Conservation (phyloP, 2,329 filamentous ascomycete genomes). For the Aspergillus vadensis region DNA sequence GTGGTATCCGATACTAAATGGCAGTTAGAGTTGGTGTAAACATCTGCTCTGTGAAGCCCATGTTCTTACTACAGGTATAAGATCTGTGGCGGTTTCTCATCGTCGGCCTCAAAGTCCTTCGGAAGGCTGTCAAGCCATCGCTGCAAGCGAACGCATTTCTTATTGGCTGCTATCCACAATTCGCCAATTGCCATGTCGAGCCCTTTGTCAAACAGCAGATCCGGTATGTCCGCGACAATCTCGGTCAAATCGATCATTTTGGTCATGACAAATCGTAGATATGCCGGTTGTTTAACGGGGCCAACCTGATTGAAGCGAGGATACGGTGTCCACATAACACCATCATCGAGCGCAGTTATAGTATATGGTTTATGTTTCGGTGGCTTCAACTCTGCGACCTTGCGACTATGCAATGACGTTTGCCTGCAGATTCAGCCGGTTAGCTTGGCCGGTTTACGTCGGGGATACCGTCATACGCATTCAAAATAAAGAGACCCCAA, state of each 20-base stretch:
- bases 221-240: constrained; percentile 27
- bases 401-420: constrained; percentile 31
- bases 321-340: constrained; percentile 36
- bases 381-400: constrained; percentile 19
- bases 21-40: constrained; percentile 15
- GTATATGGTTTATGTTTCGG: constrained; percentile 22
- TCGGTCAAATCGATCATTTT: constrained; percentile 26
- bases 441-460: background rate
- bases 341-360: constrained; percentile 16
- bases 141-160: constrained; percentile 25
- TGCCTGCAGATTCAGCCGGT: constrained; percentile 27
- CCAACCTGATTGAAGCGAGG: constrained; percentile 34
- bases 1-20: constrained; percentile 32
- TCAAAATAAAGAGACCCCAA: constrained; percentile 36
- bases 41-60: background rate
- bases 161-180: constrained; percentile 22
- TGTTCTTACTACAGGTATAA: constrained; percentile 33
- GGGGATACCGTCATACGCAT: constrained; percentile 23
- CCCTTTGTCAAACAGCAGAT: constrained; percentile 27
- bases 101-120: constrained; percentile 17
- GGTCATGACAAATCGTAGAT: constrained; percentile 29
- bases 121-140: constrained; percentile 28
- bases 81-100: constrained; percentile 29
- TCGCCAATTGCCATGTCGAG: constrained; percentile 16
- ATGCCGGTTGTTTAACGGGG: constrained; percentile 27